A percentile compares a stretch with the other conserved stretches of the same genome.
Evolutionary conservation across 768 basidiomycete genomes (phyloP).

Genomic region (Phylloporus rhodoxanthus): DNA sequence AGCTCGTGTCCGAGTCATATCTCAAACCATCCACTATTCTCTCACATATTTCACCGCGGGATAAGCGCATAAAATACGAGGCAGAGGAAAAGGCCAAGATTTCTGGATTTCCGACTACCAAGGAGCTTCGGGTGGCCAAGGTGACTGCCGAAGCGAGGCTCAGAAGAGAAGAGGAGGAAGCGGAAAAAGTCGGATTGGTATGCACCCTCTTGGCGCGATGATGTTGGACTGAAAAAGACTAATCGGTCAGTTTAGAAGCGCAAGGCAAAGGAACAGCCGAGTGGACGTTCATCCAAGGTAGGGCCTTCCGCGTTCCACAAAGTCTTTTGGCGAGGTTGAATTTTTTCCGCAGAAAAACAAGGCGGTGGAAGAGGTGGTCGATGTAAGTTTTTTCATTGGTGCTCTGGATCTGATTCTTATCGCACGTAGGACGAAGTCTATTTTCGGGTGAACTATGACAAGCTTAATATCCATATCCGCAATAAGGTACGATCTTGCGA

Average conservation of each 20-base stretch:
- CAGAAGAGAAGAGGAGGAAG: conserved; percentile 66
- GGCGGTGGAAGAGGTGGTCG: conserved; percentile 50
- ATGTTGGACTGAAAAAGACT: conserved; percentile 1
- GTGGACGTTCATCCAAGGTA: conserved; percentile 53
- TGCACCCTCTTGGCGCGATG: conserved; percentile 20
- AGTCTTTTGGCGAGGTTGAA: conserved; percentile 5
- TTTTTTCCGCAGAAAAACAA: conserved; percentile 40
- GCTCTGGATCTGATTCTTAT: background rate
- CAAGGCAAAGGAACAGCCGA: conserved; percentile 42
- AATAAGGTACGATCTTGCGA: conserved; percentile 56
- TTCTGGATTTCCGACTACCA: conserved; percentile 71
- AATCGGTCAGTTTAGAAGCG: conserved; percentile 49
- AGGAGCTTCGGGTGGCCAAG: conserved; percentile 68
- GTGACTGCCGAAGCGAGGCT: conserved; percentile 58
- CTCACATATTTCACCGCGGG: conserved; percentile 74
- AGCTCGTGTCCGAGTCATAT: conserved; percentile 67
- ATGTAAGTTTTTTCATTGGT: conserved; percentile 45
- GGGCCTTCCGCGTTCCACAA: background rate
- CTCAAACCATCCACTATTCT: conserved; percentile 73
- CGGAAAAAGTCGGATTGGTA: conserved; percentile 69
- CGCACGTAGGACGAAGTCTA: conserved; percentile 56
- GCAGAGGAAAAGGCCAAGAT: conserved; percentile 72
- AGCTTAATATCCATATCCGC: conserved; percentile 80
- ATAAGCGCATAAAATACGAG: conserved; percentile 77
- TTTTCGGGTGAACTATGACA: conserved; percentile 86